Evolutionary conservation across 2,329 filamentous ascomycete species (phyloP).

Genomic region (Epichloe baconii): DNA sequence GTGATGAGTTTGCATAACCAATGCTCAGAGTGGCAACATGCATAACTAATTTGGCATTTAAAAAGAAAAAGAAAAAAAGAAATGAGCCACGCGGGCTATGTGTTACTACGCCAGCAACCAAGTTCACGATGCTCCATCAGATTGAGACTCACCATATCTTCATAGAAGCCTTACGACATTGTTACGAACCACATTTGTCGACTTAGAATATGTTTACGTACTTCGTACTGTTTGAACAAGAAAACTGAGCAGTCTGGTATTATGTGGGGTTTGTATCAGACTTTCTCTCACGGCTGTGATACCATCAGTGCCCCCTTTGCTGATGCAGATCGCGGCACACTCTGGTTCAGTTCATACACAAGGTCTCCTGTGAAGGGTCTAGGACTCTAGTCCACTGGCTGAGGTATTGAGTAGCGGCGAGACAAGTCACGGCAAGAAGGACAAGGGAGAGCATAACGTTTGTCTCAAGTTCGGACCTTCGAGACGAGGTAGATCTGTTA

Average conservation of each 20-base stretch:
- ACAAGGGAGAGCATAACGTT: background rate
- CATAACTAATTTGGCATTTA: background rate
- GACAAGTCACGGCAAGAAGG: background rate
- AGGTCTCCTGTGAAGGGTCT: background rate
- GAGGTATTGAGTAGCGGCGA: background rate
- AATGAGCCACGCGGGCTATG: background rate
- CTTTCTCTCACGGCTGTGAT: background rate
- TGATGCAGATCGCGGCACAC: background rate
- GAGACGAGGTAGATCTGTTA: slow-evolving; percentile 3
- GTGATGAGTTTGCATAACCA: background rate
- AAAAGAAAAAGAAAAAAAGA: background rate
- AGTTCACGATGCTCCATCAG: background rate
- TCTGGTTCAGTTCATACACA: background rate
- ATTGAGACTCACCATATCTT: background rate
- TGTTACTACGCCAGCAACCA: background rate
- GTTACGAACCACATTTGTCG: background rate
- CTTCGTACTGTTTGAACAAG: background rate
- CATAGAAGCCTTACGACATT: background rate
- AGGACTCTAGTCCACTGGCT: background rate
- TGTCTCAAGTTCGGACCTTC: background rate
- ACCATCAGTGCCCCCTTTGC: background rate
- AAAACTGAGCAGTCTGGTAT: background rate
- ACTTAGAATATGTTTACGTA: background rate
- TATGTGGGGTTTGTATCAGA: background rate
- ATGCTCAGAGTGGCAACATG: background rate